Conservation (phyloP, 2,329 filamentous ascomycete genomes). For the Colletotrichum brevisporum region DNA sequence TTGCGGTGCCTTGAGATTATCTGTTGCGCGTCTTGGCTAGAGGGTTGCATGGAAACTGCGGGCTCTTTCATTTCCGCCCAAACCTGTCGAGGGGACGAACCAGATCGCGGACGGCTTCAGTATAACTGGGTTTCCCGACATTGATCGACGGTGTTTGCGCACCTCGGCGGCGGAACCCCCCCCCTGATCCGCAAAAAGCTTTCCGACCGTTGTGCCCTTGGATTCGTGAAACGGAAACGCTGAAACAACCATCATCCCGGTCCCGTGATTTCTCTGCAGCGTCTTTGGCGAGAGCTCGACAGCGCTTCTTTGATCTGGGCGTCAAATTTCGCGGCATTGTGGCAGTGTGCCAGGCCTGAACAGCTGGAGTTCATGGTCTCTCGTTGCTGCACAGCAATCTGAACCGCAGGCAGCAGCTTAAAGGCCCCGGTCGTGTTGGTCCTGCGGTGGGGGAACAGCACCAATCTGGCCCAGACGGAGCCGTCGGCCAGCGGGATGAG, state of each 20-base stretch:
- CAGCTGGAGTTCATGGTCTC: neutral
- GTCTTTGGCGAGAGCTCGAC: neutral
- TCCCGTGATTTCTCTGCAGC: neutral
- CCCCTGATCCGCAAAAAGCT: neutral
- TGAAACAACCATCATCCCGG: conserved; percentile 29
- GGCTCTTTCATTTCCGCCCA: conserved; percentile 16
- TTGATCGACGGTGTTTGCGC: conserved; percentile 17
- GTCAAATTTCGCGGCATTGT: conserved; percentile 8
- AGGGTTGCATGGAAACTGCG: conserved; percentile 23
- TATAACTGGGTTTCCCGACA: conserved; percentile 11
- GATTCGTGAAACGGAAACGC: conserved; percentile 23
- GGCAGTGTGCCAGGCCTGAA: conserved; percentile 2
- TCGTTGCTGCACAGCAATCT: neutral
- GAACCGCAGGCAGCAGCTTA: conserved; percentile 15
- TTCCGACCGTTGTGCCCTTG: conserved; percentile 3
- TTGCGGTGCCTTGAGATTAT: no score
- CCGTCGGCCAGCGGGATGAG: neutral
- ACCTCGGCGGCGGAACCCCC: neutral
- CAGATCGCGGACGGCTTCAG: conserved; percentile 5
- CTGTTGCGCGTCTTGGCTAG: conserved; percentile 18
- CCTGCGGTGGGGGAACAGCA: conserved; percentile 11
- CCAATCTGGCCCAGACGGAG: conserved; percentile 9
- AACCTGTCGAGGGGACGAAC: conserved; percentile 18
- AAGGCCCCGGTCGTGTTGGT: neutral
- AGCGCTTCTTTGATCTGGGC: neutral